These are phyloP conservation scores for Paraphaeosphaeria sporulosa DNA, from an alignment of 2,329 filamentous ascomycete genomes.

Conservation along the genomic window DNA sequence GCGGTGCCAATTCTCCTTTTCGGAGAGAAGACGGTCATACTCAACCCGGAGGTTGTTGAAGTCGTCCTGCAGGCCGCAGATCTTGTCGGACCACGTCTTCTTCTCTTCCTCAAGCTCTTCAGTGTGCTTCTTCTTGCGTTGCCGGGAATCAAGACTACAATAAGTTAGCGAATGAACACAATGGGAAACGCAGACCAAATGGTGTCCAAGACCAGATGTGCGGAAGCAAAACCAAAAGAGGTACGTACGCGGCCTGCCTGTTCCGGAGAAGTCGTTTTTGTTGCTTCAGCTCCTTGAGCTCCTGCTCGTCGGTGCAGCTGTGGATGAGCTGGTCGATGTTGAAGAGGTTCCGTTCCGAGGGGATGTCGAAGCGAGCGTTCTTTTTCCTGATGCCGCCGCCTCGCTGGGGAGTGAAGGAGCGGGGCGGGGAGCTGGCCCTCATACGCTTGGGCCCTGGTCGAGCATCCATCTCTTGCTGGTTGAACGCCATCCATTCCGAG, in stretches of 20 bases:
- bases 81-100: conserved; percentile 82
- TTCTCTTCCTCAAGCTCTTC: conserved; percentile 97
- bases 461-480: conserved; percentile 59
- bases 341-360: conserved; percentile 87
- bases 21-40: conserved; percentile 56
- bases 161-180: conserved; percentile 47
- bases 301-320: conserved; percentile 85
- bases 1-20: conserved; percentile 72
- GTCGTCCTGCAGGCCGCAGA: conserved; percentile 81
- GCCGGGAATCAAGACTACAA: conserved; percentile 86
- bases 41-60: conserved; percentile 72
- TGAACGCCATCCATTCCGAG: conserved; percentile 64
- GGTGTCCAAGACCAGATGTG: conserved; percentile 32
- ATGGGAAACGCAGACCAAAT: conserved; percentile 39
- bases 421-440: conserved; percentile 72
- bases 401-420: conserved; percentile 77
- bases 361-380: conserved; percentile 98
- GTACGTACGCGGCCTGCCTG: conserved; percentile 87
- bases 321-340: conserved; percentile 95
- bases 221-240: conserved; percentile 31
- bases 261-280: conserved; percentile 95
- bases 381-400: conserved; percentile 97
- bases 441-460: conserved; percentile 62
- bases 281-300: conserved; percentile 98
- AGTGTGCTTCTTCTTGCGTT: conserved; percentile 98